phyloP scores from a whole-genome alignment of 2,329 filamentous ascomycete genomes.

The Cercospora berteroae region DNA sequence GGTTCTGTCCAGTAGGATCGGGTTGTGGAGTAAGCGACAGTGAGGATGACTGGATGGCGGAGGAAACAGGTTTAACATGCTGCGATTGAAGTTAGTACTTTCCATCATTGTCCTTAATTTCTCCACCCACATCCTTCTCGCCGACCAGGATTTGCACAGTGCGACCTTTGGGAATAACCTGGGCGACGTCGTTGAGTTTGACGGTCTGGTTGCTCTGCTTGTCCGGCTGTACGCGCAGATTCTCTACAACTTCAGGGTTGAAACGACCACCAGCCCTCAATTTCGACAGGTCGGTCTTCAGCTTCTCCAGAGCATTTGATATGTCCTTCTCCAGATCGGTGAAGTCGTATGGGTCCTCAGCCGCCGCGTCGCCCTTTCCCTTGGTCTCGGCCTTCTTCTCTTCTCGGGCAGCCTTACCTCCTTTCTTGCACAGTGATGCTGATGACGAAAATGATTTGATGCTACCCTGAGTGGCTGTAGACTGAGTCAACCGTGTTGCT shows the following conservation, averaged over 20 bases:
- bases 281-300: constrained; percentile 62
- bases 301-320: constrained; percentile 52
- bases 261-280: constrained; percentile 61
- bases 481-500: background rate
- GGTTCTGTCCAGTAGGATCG: constrained; percentile 48
- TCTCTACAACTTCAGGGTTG: constrained; percentile 62
- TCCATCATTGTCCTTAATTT: constrained; percentile 15
- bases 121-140: constrained; percentile 58
- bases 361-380: constrained; percentile 35
- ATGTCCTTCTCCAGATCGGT: constrained; percentile 57
- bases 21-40: constrained; percentile 53
- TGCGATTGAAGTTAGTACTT: constrained; percentile 28
- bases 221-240: constrained; percentile 57
- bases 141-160: constrained; percentile 61
- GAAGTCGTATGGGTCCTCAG: constrained; percentile 61
- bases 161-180: constrained; percentile 64
- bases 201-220: constrained; percentile 53
- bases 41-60: constrained; percentile 53
- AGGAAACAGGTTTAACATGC: constrained; percentile 56
- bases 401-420: constrained; percentile 51
- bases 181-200: constrained; percentile 61
- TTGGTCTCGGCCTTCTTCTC: constrained; percentile 33
- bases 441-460: constrained; percentile 44
- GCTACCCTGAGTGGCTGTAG: background rate
- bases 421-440: constrained; percentile 50